Conservation (phyloP, 2,329 filamentous ascomycete species). For the Phaeophleospora eucalypticola region DNA sequence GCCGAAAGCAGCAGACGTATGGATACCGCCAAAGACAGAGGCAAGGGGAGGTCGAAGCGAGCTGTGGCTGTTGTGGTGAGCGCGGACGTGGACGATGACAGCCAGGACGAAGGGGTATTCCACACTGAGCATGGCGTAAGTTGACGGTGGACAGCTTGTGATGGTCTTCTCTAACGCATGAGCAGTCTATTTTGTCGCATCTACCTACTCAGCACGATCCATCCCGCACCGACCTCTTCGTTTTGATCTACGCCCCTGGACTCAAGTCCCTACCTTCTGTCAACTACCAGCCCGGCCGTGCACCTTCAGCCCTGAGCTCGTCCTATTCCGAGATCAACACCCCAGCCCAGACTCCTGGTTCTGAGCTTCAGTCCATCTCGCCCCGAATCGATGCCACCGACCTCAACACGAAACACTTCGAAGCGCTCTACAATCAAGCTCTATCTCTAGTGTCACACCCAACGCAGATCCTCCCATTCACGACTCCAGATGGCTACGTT, state of each 20-base stretch:
- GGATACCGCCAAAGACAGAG: constrained; percentile 20
- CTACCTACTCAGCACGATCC: constrained; percentile 75
- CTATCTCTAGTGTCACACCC: constrained; percentile 76
- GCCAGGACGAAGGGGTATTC: constrained; percentile 53
- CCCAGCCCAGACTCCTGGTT: constrained; percentile 60
- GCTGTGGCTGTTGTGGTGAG: constrained; percentile 87
- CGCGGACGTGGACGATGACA: constrained; percentile 63
- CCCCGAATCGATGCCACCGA: constrained; percentile 37
- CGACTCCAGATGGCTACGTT: constrained; percentile 72
- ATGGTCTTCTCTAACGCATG: constrained; percentile 20
- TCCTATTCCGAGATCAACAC: constrained; percentile 81
- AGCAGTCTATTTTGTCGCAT: constrained; percentile 72
- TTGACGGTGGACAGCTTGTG: no score
- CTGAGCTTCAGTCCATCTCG: constrained; percentile 50
- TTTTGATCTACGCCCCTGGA: constrained; percentile 82
- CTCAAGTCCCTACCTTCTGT: constrained; percentile 53
- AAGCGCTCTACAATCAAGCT: constrained; percentile 76
- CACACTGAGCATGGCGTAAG: constrained; percentile 76
- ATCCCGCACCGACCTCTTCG: constrained; percentile 70
- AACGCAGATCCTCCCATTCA: constrained; percentile 84
- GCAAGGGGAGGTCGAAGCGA: constrained; percentile 46
- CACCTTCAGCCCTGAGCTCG: constrained; percentile 64
- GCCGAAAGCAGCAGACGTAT: constrained; percentile 22
- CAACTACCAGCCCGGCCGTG: constrained; percentile 36
- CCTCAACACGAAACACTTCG: constrained; percentile 54